Conservation (phyloP, 2,329 filamentous ascomycete species). For the Dendrostoma leiphaemia region DNA sequence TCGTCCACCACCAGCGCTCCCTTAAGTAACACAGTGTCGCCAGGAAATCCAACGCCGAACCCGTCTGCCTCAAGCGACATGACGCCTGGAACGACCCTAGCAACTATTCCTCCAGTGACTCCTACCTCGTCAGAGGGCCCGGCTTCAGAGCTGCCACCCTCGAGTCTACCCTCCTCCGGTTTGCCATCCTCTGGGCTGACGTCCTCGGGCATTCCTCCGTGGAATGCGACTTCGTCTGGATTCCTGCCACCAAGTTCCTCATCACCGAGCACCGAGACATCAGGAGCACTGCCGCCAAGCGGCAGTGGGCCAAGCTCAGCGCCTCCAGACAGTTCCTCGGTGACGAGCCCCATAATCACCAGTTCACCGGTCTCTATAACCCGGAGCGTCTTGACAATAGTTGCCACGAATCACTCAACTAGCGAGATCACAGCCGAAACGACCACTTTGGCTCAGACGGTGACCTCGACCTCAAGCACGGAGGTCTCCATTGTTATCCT, state of each 20-base stretch:
- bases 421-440: constrained; percentile 3
- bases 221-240: background rate
- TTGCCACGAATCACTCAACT: constrained; percentile 12
- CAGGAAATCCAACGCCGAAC: background rate
- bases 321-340: background rate
- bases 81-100: background rate
- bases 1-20: background rate
- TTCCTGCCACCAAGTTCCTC: background rate
- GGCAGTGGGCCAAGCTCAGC: background rate
- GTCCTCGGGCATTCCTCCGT: background rate
- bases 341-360: background rate
- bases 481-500: constrained; percentile 1
- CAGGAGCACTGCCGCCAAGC: background rate
- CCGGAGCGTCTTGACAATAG: background rate
- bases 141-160: background rate
- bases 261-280: background rate
- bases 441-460: constrained; percentile 2
- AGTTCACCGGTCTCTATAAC: constrained; percentile 1
- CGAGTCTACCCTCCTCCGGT: background rate
- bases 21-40: background rate
- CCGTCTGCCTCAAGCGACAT: background rate
- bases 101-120: background rate
- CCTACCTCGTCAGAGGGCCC: background rate
- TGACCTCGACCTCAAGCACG: constrained; percentile 4
- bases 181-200: background rate